phyloP scores from a whole-genome alignment of 2,329 filamentous ascomycete species.

The Claviceps capensis region DNA sequence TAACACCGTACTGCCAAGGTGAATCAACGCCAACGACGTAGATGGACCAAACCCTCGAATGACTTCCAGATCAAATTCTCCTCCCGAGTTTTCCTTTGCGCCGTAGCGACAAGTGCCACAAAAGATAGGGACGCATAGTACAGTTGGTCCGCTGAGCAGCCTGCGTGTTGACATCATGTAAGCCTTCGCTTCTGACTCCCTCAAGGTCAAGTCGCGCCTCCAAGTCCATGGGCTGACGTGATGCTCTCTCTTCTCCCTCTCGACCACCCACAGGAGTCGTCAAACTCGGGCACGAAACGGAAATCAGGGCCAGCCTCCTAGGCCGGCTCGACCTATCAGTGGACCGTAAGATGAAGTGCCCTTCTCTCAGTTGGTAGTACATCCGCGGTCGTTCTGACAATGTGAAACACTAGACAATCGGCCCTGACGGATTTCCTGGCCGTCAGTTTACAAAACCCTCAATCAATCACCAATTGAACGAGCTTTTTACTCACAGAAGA shows the following conservation, averaged over 20 bases:
- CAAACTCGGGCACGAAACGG: conserved; percentile 7
- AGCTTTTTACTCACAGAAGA: conserved; percentile 9
- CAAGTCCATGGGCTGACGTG: background rate
- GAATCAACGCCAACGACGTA: background rate
- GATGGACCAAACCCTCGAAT: background rate
- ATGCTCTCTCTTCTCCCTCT: background rate
- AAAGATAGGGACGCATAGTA: background rate
- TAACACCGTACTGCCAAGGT: background rate
- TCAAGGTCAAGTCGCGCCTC: background rate
- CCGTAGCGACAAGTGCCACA: background rate
- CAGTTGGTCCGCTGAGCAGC: background rate
- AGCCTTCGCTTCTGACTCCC: background rate
- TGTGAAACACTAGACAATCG: conserved; percentile 25
- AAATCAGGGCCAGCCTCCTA: conserved; percentile 8
- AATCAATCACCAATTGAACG: background rate
- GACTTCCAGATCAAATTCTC: background rate
- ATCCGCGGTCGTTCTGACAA: conserved; percentile 4
- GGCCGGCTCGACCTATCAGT: conserved; percentile 20
- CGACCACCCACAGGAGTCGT: conserved; percentile 5
- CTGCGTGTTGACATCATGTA: conserved; percentile 1
- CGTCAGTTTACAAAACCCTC: conserved; percentile 16
- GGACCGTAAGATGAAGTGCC: conserved; percentile 21
- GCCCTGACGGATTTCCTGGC: conserved; percentile 41
- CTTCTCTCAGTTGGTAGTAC: background rate
- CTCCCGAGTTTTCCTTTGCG: background rate